These are phyloP conservation scores for Aspergillus heteromorphus DNA, from an alignment of 495 filamentous ascomycete genomes.

Conservation along the genomic window DNA sequence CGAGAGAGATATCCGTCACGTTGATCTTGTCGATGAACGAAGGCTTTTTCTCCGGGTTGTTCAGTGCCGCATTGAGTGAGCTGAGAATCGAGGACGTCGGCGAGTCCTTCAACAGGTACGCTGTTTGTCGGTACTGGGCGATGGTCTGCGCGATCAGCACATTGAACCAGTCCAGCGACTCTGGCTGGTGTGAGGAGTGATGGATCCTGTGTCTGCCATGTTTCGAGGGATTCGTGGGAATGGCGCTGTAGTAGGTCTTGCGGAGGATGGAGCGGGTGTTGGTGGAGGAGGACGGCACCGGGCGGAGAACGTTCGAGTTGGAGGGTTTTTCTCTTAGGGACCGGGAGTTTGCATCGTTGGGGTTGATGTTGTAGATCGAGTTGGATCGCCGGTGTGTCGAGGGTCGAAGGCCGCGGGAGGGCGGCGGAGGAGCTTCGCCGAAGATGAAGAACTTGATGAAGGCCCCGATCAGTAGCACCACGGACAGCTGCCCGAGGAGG, in stretches of 20 bases:
- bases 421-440: constrained; percentile 81
- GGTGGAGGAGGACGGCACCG: constrained; percentile 48
- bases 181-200: constrained; percentile 84
- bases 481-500: constrained; percentile 85
- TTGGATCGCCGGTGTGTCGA: constrained; percentile 58
- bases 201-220: constrained; percentile 43
- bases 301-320: constrained; percentile 65
- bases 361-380: constrained; percentile 39
- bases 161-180: constrained; percentile 99
- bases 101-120: constrained; percentile 69
- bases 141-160: constrained; percentile 95
- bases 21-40: constrained; percentile 89
- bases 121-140: constrained; percentile 88
- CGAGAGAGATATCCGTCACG: constrained; percentile 86
- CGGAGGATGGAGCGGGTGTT: constrained; percentile 87
- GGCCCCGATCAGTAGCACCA: constrained; percentile 80
- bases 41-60: constrained; percentile 71
- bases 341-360: constrained; percentile 29
- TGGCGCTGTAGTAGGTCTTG: constrained; percentile 97
- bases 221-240: constrained; percentile 39
- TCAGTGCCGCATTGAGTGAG: constrained; percentile 84
- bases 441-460: constrained; percentile 99
- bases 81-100: constrained; percentile 72
- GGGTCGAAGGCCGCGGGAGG: constrained; percentile 66
- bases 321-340: constrained; percentile 71